These are phyloP conservation scores for Trichoderma sp. DNA, from an alignment of 2,329 filamentous ascomycete species.

Conservation along the genomic window DNA sequence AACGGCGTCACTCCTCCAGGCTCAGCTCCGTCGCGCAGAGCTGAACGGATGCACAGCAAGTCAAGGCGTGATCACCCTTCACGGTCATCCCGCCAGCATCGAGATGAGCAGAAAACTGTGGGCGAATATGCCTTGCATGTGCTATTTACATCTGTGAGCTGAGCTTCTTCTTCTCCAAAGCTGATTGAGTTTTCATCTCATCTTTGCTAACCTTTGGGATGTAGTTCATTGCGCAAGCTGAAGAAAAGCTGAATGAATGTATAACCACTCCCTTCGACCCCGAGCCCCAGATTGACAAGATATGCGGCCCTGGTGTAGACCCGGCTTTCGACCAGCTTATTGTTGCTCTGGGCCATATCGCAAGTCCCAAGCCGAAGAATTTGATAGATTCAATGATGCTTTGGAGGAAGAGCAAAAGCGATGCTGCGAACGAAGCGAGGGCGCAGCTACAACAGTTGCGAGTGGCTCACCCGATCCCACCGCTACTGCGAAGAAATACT, in stretches of 20 bases:
- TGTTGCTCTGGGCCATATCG: slow-evolving; percentile 89
- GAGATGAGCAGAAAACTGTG: slow-evolving; percentile 86
- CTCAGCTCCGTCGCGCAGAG: slow-evolving; percentile 54
- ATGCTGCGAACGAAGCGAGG: slow-evolving; percentile 75
- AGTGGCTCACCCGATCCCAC: slow-evolving; percentile 48
- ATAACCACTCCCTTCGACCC: slow-evolving; percentile 78
- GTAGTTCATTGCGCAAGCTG: slow-evolving; percentile 91
- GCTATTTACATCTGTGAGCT: slow-evolving; percentile 82
- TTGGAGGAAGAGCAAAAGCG: slow-evolving; percentile 95
- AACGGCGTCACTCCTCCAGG: slow-evolving; percentile 50
- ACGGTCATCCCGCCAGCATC: slow-evolving; percentile 71
- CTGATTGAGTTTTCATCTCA: neutral
- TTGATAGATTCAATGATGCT: slow-evolving; percentile 97
- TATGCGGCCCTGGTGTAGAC: slow-evolving; percentile 90
- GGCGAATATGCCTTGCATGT: slow-evolving; percentile 97
- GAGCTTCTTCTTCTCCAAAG: neutral
- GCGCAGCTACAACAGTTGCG: slow-evolving; percentile 59
- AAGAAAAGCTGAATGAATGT: slow-evolving; percentile 91
- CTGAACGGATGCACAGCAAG: slow-evolving; percentile 68
- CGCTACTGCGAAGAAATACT: slow-evolving; percentile 71
- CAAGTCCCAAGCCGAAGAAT: slow-evolving; percentile 89
- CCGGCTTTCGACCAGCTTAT: slow-evolving; percentile 92
- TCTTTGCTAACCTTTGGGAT: neutral
- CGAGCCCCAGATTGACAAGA: slow-evolving; percentile 81
- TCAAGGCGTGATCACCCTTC: slow-evolving; percentile 75